phyloP scores from a whole-genome alignment of 2,329 filamentous ascomycete species.

The Pestalotiopsis sp. region DNA sequence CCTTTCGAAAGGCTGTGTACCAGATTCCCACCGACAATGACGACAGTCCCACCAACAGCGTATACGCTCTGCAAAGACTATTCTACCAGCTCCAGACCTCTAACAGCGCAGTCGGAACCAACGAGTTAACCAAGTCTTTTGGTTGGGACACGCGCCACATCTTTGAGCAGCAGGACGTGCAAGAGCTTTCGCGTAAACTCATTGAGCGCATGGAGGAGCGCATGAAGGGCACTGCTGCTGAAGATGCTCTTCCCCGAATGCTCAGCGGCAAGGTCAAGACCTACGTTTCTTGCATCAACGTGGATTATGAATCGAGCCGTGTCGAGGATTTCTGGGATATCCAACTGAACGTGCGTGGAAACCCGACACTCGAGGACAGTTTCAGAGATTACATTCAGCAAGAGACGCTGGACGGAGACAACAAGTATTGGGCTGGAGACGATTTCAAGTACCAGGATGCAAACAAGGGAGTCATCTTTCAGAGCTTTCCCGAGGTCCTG shows the following conservation, averaged over 20 bases:
- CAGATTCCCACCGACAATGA: constrained; percentile 93
- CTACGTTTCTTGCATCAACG: constrained; percentile 98
- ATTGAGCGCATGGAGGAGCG: constrained; percentile 97
- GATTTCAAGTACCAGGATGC: constrained; percentile 93
- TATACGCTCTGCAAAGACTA: constrained; percentile 88
- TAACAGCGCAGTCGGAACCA: constrained; percentile 80
- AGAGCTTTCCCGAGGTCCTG: constrained; percentile 89
- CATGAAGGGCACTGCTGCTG: constrained; percentile 95
- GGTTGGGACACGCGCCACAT: constrained; percentile 98
- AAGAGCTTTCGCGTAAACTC: constrained; percentile 92
- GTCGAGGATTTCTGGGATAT: constrained; percentile 99
- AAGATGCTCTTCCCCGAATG: constrained; percentile 85
- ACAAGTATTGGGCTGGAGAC: constrained; percentile 94
- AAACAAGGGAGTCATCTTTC: constrained; percentile 97
- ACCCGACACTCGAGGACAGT: constrained; percentile 89
- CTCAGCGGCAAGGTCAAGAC: constrained; percentile 99
- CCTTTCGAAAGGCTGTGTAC: constrained; percentile 96
- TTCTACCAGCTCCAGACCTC: constrained; percentile 96
- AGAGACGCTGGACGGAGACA: constrained; percentile 95
- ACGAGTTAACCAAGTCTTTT: constrained; percentile 93
- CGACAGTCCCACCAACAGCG: constrained; percentile 80
- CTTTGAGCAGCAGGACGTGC: constrained; percentile 98
- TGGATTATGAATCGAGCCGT: constrained; percentile 93
- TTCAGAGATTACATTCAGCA: constrained; percentile 97
- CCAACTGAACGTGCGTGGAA: constrained; percentile 93